Evolutionary conservation across 106 monocot species (phyloP), one percentile per base, ranked within the genome.

Genomic region (Dioscorea zingiberensis): DNA sequence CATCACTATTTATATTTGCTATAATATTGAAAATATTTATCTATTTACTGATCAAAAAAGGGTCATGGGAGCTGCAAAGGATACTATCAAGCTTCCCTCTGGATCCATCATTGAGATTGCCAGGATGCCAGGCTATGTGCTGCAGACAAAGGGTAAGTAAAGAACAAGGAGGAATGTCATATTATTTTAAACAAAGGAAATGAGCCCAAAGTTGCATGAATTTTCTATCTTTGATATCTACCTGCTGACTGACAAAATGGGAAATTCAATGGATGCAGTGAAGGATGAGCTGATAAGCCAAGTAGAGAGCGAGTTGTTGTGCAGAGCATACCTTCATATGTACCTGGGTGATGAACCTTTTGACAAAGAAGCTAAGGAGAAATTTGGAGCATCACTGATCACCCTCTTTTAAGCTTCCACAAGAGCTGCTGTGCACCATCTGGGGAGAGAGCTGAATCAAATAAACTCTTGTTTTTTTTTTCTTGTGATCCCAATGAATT

Each of bases 311-410:
- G 77, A 87, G 53, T 58, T 80, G 25, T 73, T 87, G 9, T 83
- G 87, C 77, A 79, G 87, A 54, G 83, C 83, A 25, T 87, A 77
- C 74, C 74, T 83, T 26, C 54, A 87, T 64, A 65, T 87, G 77
- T 83, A 87, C 54, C 21, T 83, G 64, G 86, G 87, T 9, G 87
- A 87, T 55, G 83, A 83, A n/a, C 65, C 87, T 10, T 83, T 87
- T 18, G 87, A 87, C 58, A 83, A 80, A 57, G 76, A 80, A 17
- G 83, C 87, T 0, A 87, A 83, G 23, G 77, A 83, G 49, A 77
- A 54, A 29, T 75, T 87, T 71, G 87, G 83, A 5, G 47, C 48
- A 8, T 74, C 66, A 0, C 48, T 87, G 47, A 63, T 83, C 25
- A 62, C 73, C 27, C 76, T 80, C 15, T 69, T 80, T 47, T 77